Evolutionary conservation across 2,329 filamentous ascomycete species (phyloP), one percentile per base, ranked within the genome.

Genomic region (Pseudogymnoascus sp.): DNA sequence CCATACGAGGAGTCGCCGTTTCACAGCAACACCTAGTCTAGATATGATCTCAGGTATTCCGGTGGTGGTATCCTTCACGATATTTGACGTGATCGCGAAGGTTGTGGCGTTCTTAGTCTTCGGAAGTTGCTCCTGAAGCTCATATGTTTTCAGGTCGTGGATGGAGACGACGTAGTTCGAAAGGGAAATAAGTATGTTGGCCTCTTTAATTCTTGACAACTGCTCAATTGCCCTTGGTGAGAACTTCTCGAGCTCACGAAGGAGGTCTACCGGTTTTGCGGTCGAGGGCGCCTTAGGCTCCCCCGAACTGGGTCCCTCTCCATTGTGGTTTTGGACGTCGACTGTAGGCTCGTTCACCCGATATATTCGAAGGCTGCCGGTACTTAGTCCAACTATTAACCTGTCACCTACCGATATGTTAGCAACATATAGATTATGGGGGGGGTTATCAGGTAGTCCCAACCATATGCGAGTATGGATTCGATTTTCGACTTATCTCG

Each of bases 401-500:
- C 93, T 87, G 74, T 99, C 95, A 73, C 93, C 89, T 91, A 66
- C 5, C 25, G 7, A 18, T 34, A 18, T 56, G 34, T 56, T 43
- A 49, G 49, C 21, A 12, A 21, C 16, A 5, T 21, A 34, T 56
- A 14, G 5, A 34, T 34, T 21, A 18, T 16, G 49, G 53, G 62
- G 53, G 49, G 8, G 7, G 25, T 34, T 56, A n/a, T 56, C 28
- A 56, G 49, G 49, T 56, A 56, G 63, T 66, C 76, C 64, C 82
- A 60, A 91, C 89, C 92, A 77, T 96, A 91, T 66, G 93, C 91
- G 59, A 97, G 83, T 69, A 99, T 91, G 60, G 91, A 95, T 78
- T 99, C 95, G 77, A 99, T 96, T 81, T 89, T 95, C 68, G 91
- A 96, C 81, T 96, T 97, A 85, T 97, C 93, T 77, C 91, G 88